These are phyloP conservation scores for Pyrenophora seminiperda DNA, from an alignment of 2,329 filamentous ascomycete species.

Conservation along the genomic window DNA sequence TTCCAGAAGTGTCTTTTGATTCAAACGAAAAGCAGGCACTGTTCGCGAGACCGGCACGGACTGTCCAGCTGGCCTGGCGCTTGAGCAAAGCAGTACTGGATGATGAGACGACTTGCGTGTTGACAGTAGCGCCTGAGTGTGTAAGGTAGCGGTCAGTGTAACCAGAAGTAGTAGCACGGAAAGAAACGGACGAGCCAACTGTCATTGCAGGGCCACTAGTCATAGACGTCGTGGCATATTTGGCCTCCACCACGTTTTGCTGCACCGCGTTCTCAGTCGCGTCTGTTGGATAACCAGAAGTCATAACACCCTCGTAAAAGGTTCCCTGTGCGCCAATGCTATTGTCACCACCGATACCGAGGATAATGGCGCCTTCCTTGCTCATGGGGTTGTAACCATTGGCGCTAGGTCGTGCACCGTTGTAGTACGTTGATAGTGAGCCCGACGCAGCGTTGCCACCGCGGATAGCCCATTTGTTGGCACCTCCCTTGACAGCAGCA, in stretches of 20 bases:
- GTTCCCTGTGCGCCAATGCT: conserved; percentile 64
- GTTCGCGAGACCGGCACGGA: conserved; percentile 62
- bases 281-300: conserved; percentile 64
- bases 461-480: conserved; percentile 64
- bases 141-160: conserved; percentile 62
- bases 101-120: conserved; percentile 61
- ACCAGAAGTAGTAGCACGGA: conserved; percentile 62
- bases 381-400: conserved; percentile 65
- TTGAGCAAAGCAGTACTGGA: conserved; percentile 58
- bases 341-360: conserved; percentile 74
- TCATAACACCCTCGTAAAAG: conserved; percentile 70
- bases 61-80: conserved; percentile 63
- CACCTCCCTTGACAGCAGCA: conserved; percentile 61
- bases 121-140: conserved; percentile 57
- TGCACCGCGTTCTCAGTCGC: conserved; percentile 63
- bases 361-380: conserved; percentile 69
- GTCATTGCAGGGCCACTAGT: conserved; percentile 56
- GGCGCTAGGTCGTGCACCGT: conserved; percentile 58
- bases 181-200: conserved; percentile 58
- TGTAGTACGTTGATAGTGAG: conserved; percentile 63
- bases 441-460: conserved; percentile 63
- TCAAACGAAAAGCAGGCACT: conserved; percentile 66
- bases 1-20: conserved; percentile 62
- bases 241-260: conserved; percentile 64
- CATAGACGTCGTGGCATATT: conserved; percentile 58